phyloP scores from a whole-genome alignment of 495 filamentous ascomycete species.

The Barbatosphaeria neglecta region DNA sequence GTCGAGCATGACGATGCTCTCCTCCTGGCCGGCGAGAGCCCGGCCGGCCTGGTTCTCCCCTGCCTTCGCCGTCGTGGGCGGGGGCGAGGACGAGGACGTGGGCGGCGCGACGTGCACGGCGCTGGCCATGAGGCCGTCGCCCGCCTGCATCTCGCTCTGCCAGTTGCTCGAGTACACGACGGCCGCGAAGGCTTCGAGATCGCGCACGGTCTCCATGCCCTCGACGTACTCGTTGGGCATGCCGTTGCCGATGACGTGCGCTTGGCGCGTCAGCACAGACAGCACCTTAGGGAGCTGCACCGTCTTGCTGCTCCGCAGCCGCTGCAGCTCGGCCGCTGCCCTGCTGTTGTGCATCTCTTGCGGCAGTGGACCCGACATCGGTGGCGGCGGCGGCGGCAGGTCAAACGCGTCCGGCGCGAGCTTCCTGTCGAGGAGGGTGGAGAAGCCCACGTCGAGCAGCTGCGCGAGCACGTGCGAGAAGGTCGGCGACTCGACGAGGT shows the following conservation, averaged over 20 bases:
- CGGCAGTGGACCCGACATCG: background rate
- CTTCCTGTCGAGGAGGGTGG: slow-evolving; percentile 65
- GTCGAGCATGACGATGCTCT: slow-evolving; percentile 35
- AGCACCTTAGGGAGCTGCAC: slow-evolving; percentile 82
- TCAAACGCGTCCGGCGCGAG: slow-evolving; percentile 70
- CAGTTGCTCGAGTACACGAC: slow-evolving; percentile 90
- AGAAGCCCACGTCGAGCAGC: slow-evolving; percentile 80
- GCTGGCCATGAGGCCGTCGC: slow-evolving; percentile 15
- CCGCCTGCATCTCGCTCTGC: slow-evolving; percentile 54
- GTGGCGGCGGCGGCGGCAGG: slow-evolving; percentile 25
- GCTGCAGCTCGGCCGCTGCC: slow-evolving; percentile 20
- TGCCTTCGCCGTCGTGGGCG: too few species aligned
- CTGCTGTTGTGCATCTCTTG: slow-evolving; percentile 20
- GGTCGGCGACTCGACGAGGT: slow-evolving; percentile 85
- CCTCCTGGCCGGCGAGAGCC: slow-evolving; percentile 14
- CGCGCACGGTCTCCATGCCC: slow-evolving; percentile 68
- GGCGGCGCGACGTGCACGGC: slow-evolving; percentile 8
- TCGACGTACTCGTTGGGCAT: slow-evolving; percentile 79
- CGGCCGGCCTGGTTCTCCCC: background rate
- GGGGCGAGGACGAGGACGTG: too few species aligned
- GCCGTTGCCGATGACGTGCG: slow-evolving; percentile 79
- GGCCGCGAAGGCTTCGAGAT: slow-evolving; percentile 89
- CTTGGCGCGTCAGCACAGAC: slow-evolving; percentile 75
- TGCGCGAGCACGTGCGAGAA: slow-evolving; percentile 74
- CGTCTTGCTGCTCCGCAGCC: slow-evolving; percentile 33